Conservation (phyloP, 1,284 basidiomycete species). For the Cryptococcus deneoformans region DNA sequence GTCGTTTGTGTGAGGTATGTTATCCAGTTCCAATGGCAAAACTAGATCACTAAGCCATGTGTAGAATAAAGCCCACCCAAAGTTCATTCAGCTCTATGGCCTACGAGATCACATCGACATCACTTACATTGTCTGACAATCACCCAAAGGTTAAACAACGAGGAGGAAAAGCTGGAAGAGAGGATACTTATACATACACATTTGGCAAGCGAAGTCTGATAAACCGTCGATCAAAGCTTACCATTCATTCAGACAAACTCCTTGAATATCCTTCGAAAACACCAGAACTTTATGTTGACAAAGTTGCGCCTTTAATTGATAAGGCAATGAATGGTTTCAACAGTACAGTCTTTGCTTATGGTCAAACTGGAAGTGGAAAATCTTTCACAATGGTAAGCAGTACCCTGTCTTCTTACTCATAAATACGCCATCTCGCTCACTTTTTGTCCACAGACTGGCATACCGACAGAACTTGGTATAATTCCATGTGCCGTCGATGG, state of each 20-base stretch:
- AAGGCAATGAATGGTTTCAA: conserved; percentile 59
- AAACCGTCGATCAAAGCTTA: neutral
- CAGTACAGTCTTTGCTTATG: conserved; percentile 54
- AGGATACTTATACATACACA: conserved; percentile 45
- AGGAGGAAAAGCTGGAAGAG: conserved; percentile 46
- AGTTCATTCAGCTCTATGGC: conserved; percentile 33
- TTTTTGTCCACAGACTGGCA: conserved; percentile 45
- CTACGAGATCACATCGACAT: conserved; percentile 38
- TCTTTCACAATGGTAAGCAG: conserved; percentile 49
- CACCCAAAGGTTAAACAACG: conserved; percentile 48
- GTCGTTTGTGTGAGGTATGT: conserved; percentile 46
- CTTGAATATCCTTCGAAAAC: conserved; percentile 49
- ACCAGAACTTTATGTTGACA: conserved; percentile 49
- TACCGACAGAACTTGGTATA: conserved; percentile 53
- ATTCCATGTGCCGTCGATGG: conserved; percentile 57
- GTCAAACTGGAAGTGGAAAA: conserved; percentile 53
- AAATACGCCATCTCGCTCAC: neutral
- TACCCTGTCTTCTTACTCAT: neutral
- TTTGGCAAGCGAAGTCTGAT: conserved; percentile 36
- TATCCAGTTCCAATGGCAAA: neutral
- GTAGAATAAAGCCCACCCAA: conserved; percentile 42
- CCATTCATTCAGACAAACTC: conserved; percentile 39
- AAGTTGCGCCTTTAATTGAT: conserved; percentile 54
- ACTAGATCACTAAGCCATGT: neutral
- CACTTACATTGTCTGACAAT: conserved; percentile 38